Evolutionary conservation across 1,139 yeast genomes (phyloP), one percentile per base, ranked within the genome.

Genomic region (Nakaseomyces glabratus): DNA sequence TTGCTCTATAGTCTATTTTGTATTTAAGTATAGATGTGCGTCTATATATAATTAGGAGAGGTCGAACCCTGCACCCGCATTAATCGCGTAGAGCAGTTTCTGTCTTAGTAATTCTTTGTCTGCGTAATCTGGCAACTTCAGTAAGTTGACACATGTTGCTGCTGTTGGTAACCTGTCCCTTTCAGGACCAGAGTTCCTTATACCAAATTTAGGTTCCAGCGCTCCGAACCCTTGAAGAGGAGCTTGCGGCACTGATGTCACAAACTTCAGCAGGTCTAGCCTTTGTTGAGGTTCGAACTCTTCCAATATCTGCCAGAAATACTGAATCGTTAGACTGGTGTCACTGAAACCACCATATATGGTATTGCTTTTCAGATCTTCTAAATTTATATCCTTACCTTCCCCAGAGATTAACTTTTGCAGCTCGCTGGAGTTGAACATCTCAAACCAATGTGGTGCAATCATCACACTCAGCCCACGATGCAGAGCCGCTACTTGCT

Each of bases 341-440:
- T 63, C 73, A 7, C 57, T 47, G 50, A 65, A 88, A 0, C 90
- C 94, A 4, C 82, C 84, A 44, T 79, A 74, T 22, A 65, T 77
- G 0, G 79, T 75, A 53, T 85, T 69, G 1, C 48, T 46, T 40
- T 66, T 66, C 62, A 93, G 69, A 48, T 90, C 95, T 1, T 66
- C 63, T 5, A 88, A 58, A 53, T 86, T 74, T 16, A 90, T 69
- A 40, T 76, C 81, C 25, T 68, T 65, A 19, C 69, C 73, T 1
- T 85, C 93, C 6, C 96, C 96, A 8, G 94, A 80, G 3, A 90
- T 79, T 24, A 93, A 65, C 68, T 78, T 76, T 54, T 85, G 95
- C 16, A 88, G 61, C 52, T 90, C 98, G 33, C 62, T 63, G 1
- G 93, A 77, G 52, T 82, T 85, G 61, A 90, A 90, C 79, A 90